Percentiles rank a stretch among this genome's conserved stretches.
phyloP scores from a whole-genome alignment of 257 asterid species.

The Scutellaria baicalensis region DNA sequence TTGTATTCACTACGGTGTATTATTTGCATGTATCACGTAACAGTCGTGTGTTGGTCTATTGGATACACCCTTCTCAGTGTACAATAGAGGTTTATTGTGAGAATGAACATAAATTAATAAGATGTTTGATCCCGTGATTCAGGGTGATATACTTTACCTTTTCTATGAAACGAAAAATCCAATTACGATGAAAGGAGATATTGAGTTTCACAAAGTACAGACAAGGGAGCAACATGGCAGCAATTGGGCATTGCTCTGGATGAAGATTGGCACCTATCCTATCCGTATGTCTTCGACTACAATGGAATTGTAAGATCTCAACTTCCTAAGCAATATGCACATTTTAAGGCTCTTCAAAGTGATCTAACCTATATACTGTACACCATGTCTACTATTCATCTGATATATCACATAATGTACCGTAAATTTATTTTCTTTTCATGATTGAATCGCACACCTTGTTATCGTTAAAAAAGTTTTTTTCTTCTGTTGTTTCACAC shows the following conservation, averaged over 20 bases:
- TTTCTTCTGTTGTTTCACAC: background rate
- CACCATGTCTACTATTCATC: background rate
- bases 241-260: constrained; percentile 83
- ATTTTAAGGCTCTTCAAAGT: background rate
- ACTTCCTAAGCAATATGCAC: background rate
- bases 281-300: constrained; percentile 76
- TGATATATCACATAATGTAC: too few relatives aligned
- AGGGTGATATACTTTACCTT: constrained; percentile 75
- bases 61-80: background rate
- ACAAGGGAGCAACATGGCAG: constrained; percentile 88
- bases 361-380: background rate
- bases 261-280: constrained; percentile 97
- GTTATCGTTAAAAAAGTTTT: background rate
- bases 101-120: background rate
- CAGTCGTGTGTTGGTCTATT: background rate
- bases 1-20: too few relatives aligned
- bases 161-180: constrained; percentile 85
- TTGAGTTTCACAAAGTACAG: constrained; percentile 77
- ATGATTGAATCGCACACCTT: background rate
- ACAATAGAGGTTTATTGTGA: background rate
- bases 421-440: too few relatives aligned
- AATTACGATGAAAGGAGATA: constrained; percentile 87
- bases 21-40: too few relatives aligned
- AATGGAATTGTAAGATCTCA: constrained; percentile 65
- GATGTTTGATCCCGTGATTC: constrained; percentile 22